Base-by-base conservation (phyloP, 148 eudicot genomes). In the Camellia lanceoleosa region DNA sequence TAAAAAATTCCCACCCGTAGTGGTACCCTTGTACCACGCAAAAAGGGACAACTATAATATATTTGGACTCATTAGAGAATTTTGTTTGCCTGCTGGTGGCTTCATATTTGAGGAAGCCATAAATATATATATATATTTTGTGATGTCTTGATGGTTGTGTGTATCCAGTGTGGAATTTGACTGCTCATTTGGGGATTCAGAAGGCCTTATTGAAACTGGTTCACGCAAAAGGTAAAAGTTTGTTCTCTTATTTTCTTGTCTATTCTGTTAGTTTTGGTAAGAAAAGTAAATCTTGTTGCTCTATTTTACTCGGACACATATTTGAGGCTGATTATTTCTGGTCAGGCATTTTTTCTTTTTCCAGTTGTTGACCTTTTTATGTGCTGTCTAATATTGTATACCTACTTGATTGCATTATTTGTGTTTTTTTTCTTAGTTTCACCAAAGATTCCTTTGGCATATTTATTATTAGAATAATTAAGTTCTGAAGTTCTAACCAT, bases 81-180 rank as follows among this genome's bases (percentile, higher is more conserved):
- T 63, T 20, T 63, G 38, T 63, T 12, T 63, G 30, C 67, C 38
- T n/a, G 38, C 67, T 0, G 67, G 67, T 10, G 2, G 19, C n/a
- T 59, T 59, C 62, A 14, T 59, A 59, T 59, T 1, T 0, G 5
- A 59, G 62, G 62, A 59, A 63, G 20, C 41, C 7, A 19, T 63
- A 13, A 10, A 66, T 66, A 41, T 41, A 30, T 14, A 70, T 49
- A 54, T 7, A 23, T 20, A 23, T 56, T 12, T 64, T 16, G 9
- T 59, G 3, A 71, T 82, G 5, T 55, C 30, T 77, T 76, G 67
- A 46, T 43, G 44, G 42, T 65, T 51, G n/a, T 74, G 10, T 81
- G 74, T 52, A 76, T 51, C n/a, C 76, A 81, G 83, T 81, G 19
- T 47, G 15, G 83, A 81, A 19, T 70, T 81, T 60, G 83, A 81